Conservation (phyloP, 2,329 filamentous ascomycete genomes). For the Ophiosphaerella narmari region DNA sequence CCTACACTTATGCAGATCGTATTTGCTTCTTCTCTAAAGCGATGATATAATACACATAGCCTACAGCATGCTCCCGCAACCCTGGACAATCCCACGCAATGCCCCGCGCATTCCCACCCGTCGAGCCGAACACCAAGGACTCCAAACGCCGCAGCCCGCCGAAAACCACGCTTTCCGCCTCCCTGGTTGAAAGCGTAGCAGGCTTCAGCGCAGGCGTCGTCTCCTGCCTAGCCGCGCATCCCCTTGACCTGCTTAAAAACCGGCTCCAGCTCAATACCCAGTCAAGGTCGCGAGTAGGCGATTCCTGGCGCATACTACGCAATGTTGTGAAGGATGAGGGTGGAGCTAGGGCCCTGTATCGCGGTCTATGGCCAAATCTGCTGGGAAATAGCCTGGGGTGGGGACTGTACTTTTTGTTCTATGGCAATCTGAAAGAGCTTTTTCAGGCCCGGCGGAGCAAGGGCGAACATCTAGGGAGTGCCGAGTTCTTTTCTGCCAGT, state of each 20-base stretch:
- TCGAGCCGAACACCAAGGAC: slow-evolving; percentile 45
- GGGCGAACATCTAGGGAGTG: slow-evolving; percentile 57
- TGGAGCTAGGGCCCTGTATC: slow-evolving; percentile 74
- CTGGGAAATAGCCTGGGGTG: slow-evolving; percentile 89
- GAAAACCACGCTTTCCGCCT: slow-evolving; percentile 58
- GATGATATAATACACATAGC: neutral
- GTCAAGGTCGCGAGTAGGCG: slow-evolving; percentile 54
- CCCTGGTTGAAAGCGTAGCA: slow-evolving; percentile 82
- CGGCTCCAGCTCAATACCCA: slow-evolving; percentile 71
- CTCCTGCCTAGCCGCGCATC: slow-evolving; percentile 86
- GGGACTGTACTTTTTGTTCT: slow-evolving; percentile 88
- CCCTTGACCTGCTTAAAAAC: slow-evolving; percentile 95
- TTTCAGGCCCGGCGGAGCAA: slow-evolving; percentile 50
- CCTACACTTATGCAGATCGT: neutral
- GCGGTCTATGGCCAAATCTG: slow-evolving; percentile 87
- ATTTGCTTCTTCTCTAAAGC: neutral
- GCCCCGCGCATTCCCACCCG: slow-evolving; percentile 56
- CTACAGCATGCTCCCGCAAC: slow-evolving; percentile 29
- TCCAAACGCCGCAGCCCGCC: slow-evolving; percentile 38
- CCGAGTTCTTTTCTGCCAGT: slow-evolving; percentile 82
- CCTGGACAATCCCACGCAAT: slow-evolving; percentile 36
- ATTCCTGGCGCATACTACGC: slow-evolving; percentile 58
- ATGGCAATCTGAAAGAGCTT: slow-evolving; percentile 63
- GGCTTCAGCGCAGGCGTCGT: slow-evolving; percentile 87
- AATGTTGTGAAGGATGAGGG: slow-evolving; percentile 61